A percentile compares a stretch with the other conserved stretches of the same genome.
Evolutionary conservation across 176 grass and related monocot species (phyloP).

Genomic region (Miscanthus lutarioriparius): DNA sequence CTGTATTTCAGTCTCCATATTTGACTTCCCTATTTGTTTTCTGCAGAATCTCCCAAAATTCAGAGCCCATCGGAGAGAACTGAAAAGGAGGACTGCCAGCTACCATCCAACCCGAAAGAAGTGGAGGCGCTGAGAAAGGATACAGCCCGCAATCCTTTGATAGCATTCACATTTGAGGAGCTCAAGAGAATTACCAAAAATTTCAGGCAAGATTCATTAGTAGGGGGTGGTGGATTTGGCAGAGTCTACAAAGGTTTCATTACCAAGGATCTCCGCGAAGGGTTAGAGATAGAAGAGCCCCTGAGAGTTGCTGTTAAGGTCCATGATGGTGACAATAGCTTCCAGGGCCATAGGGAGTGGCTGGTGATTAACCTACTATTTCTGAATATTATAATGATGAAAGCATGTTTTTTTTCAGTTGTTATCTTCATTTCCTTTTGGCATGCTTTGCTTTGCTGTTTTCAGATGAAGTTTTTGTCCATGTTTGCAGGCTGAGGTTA

Average conservation of each 20-base stretch:
- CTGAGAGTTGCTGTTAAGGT: slow-evolving; percentile 71
- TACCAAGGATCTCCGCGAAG: slow-evolving; percentile 41
- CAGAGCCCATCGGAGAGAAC: slow-evolving; percentile 50
- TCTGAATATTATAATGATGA: not conserved
- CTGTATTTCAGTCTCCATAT: not conserved
- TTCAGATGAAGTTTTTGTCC: not conserved
- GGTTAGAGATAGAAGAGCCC: slow-evolving; percentile 48
- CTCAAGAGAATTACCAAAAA: slow-evolving; percentile 68
- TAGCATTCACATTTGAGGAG: slow-evolving; percentile 83
- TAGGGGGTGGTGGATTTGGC: slow-evolving; percentile 74
- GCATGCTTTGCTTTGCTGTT: slow-evolving; percentile 3
- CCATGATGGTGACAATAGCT: slow-evolving; percentile 87
- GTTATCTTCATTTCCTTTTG: not conserved
- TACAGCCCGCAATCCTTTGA: slow-evolving; percentile 51
- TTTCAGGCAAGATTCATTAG: slow-evolving; percentile 71
- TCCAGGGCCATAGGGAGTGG: slow-evolving; percentile 77
- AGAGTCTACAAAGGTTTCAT: slow-evolving; percentile 79
- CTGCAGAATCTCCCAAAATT: slow-evolving; percentile 60
- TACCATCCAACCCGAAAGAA: slow-evolving; percentile 73
- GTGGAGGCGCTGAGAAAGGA: slow-evolving; percentile 55
- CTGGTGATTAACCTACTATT: slow-evolving; percentile 48
- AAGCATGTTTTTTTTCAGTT: slow-evolving; percentile 8
- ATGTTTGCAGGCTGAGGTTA: slow-evolving; percentile 66
- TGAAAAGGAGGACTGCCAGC: slow-evolving; percentile 46
- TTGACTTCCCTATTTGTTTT: slow-evolving; percentile 1